These are phyloP conservation scores for Lepiota venenata DNA, from an alignment of 768 basidiomycete genomes.

Conservation along the genomic window DNA sequence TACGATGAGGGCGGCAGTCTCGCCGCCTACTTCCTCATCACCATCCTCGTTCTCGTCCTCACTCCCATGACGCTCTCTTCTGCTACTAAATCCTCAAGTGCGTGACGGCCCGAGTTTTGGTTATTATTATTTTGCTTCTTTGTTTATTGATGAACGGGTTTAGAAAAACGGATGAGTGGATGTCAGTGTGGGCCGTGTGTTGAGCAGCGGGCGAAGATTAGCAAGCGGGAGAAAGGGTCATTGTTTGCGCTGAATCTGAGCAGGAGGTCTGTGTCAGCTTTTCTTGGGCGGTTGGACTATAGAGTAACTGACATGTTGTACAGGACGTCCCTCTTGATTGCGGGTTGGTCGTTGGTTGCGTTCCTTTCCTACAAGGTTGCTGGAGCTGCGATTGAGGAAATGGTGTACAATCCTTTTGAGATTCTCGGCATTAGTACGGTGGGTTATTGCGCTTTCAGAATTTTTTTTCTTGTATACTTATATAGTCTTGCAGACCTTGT, in stretches of 20 bases:
- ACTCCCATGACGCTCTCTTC: slow-evolving; percentile 69
- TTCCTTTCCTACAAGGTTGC: slow-evolving; percentile 66
- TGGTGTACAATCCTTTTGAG: slow-evolving; percentile 91
- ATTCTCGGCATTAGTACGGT: slow-evolving; percentile 80
- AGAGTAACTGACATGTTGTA: slow-evolving; percentile 6
- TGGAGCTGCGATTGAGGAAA: slow-evolving; percentile 54
- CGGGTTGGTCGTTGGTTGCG: slow-evolving; percentile 74
- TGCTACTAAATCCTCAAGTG: slow-evolving; percentile 41
- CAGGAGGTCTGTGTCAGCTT: slow-evolving; percentile 40
- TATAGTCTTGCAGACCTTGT: slow-evolving; percentile 42
- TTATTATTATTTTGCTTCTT: too few relatives aligned
- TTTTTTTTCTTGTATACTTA: not conserved
- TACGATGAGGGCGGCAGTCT: slow-evolving; percentile 86
- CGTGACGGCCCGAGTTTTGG: slow-evolving; percentile 20
- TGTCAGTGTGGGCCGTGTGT: slow-evolving; percentile 65
- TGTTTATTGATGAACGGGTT: slow-evolving; percentile 2
- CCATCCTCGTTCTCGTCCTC: slow-evolving; percentile 82
- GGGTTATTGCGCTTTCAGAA: slow-evolving; percentile 23
- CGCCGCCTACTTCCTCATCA: slow-evolving; percentile 89
- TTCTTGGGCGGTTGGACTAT: not conserved
- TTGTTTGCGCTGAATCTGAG: slow-evolving; percentile 45
- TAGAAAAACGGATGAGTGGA: slow-evolving; percentile 33
- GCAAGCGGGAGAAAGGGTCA: slow-evolving; percentile 41
- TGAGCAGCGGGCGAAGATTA: slow-evolving; percentile 46
- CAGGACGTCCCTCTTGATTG: slow-evolving; percentile 57